Base-by-base conservation (phyloP, 2,329 filamentous ascomycete species). In the Penicillium griseofulvum region DNA sequence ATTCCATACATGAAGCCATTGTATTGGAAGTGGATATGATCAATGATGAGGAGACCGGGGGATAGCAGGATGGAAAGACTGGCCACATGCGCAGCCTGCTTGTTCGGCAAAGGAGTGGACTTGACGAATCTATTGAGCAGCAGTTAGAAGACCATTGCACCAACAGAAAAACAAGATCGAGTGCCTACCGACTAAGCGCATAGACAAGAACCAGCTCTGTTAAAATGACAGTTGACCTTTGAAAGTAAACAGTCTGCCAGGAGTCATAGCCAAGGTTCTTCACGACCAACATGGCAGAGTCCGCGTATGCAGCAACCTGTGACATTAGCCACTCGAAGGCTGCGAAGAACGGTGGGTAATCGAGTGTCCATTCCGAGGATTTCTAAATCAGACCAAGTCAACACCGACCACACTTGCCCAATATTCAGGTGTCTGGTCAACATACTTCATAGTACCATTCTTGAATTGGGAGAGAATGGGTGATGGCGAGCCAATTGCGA, bases 21-120 rank as follows among this genome's bases (percentile, higher is more conserved):
- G 79, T 99, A 99, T 79, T 99, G 94, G 74, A 99, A 99, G 74
- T 97, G 92, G 61, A 97, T 93, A 72, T 99, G 94, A 70, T 99
- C 94, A 72, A 99, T 97, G 71, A 99, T 95, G 57, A 99, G 81
- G 34, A 99, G 83, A 2, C 93, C 94, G 0, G 94, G 94, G 0
- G 92, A 97, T 12, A 97, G 83, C 4, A 97, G 79, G 56, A 99
- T 87, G 1, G 93, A 97, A 53, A 97, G 81, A 24, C 92, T 91
- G 44, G 89, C 90, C 24, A 89, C 90, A 69, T 97, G 91, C 11
- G 91, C 88, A 45, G 90, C 86, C 42, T 85, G 86, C 68, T 86
- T 91, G n/a, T 84, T 83, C 8, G 75, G 71, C 16, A 80, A 73
- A 39, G 87, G 83, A 3, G 87, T 83, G 2, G 88, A 87, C 66